These are phyloP conservation scores for Nothomitra cinnamomea DNA, from an alignment of 2,329 filamentous ascomycete species.

Conservation along the genomic window DNA sequence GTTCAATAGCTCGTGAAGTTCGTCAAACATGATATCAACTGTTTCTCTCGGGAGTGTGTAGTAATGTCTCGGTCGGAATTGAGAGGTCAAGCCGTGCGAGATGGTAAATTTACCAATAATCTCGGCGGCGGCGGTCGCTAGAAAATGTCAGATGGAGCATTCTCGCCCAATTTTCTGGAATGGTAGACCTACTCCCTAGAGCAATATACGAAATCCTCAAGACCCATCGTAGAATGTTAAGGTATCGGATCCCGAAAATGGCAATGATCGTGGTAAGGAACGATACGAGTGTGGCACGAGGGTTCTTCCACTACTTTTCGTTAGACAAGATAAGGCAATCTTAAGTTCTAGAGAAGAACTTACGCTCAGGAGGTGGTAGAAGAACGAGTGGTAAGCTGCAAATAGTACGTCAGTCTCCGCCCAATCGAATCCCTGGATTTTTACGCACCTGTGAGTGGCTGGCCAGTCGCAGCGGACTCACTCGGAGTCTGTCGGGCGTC, in stretches of 20 bases:
- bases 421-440: neutral
- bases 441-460: conserved; percentile 17
- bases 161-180: neutral
- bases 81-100: conserved; percentile 43
- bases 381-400: conserved; percentile 48
- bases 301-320: conserved; percentile 24
- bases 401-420: conserved; percentile 32
- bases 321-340: neutral
- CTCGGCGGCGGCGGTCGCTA: conserved; percentile 25
- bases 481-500: conserved; percentile 37
- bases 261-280: conserved; percentile 39
- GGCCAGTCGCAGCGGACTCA: conserved; percentile 38
- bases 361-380: conserved; percentile 39
- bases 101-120: conserved; percentile 42
- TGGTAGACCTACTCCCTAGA: conserved; percentile 32
- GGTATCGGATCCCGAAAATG: conserved; percentile 47
- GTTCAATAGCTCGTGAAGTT: conserved; percentile 52
- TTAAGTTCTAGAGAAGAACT: conserved; percentile 4
- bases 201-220: conserved; percentile 50
- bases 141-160: conserved; percentile 3
- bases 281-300: conserved; percentile 43
- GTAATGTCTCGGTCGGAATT: conserved; percentile 50
- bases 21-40: conserved; percentile 42
- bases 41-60: conserved; percentile 48
- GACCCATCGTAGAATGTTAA: conserved; percentile 46